A percentile compares a stretch with the other conserved stretches of the same genome.
Conservation (phyloP, 2,329 filamentous ascomycete species). For the Colletotrichum echinochloae region DNA sequence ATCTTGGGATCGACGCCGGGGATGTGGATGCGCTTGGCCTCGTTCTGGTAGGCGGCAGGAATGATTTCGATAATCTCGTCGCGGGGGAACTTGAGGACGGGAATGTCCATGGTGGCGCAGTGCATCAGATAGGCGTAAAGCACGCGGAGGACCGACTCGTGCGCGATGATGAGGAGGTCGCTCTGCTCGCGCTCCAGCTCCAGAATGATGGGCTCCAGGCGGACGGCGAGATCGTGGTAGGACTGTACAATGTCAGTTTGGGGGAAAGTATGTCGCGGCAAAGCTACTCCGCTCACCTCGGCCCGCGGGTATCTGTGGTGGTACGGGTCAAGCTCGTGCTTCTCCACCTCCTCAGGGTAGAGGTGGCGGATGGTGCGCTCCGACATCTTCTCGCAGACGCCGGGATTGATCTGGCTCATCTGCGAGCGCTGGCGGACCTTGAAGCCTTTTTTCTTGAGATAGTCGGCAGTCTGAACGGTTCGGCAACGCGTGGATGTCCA, state of each 20-base stretch:
- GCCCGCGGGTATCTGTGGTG: constrained; percentile 96
- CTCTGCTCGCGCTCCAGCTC: constrained; percentile 97
- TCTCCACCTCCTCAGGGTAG: constrained; percentile 91
- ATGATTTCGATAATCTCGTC: constrained; percentile 99
- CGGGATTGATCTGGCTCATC: constrained; percentile 97
- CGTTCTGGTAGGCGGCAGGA: constrained; percentile 96
- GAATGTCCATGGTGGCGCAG: constrained; percentile 94
- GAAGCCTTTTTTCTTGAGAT: constrained; percentile 82
- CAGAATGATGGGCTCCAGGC: constrained; percentile 96
- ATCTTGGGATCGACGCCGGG: constrained; percentile 74
- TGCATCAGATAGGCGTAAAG: constrained; percentile 99
- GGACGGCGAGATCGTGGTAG: constrained; percentile 98
- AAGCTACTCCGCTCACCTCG: constrained; percentile 69
- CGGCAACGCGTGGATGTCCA: constrained; percentile 95
- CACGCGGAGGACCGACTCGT: constrained; percentile 96
- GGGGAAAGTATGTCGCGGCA: neutral
- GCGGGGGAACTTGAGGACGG: constrained; percentile 90
- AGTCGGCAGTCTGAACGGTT: constrained; percentile 89
- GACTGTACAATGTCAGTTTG: constrained; percentile 68
- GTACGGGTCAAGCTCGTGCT: constrained; percentile 95
- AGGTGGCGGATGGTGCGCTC: constrained; percentile 83
- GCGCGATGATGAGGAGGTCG: constrained; percentile 97
- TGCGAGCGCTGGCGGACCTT: constrained; percentile 92
- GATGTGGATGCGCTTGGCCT: constrained; percentile 90
- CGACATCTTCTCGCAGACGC: constrained; percentile 93